Percentiles rank a stretch among this genome's conserved stretches.
Conservation (phyloP, 805 yeast genomes). For the Scheffersomyces amazonensis region DNA sequence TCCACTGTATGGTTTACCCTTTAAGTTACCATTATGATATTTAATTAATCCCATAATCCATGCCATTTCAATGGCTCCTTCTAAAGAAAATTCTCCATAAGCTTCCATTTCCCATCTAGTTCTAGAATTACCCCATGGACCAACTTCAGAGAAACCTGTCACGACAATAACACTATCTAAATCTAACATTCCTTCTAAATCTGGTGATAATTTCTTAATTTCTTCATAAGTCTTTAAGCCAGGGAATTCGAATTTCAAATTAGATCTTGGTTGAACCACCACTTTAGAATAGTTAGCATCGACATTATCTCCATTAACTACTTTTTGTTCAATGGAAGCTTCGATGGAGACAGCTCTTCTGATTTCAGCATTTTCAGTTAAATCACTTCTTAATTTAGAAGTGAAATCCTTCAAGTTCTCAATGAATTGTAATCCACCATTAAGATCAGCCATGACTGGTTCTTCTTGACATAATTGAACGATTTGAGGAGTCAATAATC, state of each 20-base stretch:
- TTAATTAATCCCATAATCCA: constrained; percentile 99
- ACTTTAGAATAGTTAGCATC: constrained; percentile 82
- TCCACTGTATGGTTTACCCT: constrained; percentile 90
- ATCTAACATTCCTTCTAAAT: constrained; percentile 87
- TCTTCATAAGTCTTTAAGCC: constrained; percentile 72
- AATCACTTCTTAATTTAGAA: constrained; percentile 70
- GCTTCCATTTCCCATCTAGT: constrained; percentile 99
- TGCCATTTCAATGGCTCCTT: constrained; percentile 98
- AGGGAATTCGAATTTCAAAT: constrained; percentile 94
- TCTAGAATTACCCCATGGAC: constrained; percentile 99
- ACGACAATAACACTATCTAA: constrained; percentile 90
- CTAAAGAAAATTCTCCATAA: constrained; percentile 87
- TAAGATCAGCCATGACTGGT: constrained; percentile 97
- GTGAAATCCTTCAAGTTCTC: constrained; percentile 90
- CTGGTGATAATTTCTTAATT: constrained; percentile 64
- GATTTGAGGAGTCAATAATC: constrained; percentile 85
- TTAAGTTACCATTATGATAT: constrained; percentile 87
- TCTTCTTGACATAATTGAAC: constrained; percentile 84
- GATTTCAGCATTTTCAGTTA: constrained; percentile 80
- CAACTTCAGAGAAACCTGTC: constrained; percentile 97
- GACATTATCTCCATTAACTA: constrained; percentile 82
- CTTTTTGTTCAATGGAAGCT: constrained; percentile 81
- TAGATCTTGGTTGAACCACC: constrained; percentile 87
- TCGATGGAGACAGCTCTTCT: constrained; percentile 95
- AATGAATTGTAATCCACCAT: constrained; percentile 96